phyloP scores from a whole-genome alignment of 2,329 filamentous ascomycete species.

The Exophiala lecanii-corni region DNA sequence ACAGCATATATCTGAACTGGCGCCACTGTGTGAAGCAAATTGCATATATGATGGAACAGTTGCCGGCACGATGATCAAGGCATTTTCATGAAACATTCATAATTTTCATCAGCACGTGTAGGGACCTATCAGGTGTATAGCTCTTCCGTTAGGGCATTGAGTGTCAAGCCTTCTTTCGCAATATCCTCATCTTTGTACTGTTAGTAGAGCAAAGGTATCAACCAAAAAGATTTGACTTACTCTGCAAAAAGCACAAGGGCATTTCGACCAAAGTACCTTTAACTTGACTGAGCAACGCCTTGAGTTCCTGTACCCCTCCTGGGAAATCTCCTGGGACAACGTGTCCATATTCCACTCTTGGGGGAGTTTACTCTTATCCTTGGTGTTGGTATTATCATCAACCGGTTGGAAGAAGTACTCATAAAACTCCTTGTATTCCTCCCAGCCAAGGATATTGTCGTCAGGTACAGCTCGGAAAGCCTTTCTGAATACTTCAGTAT shows the following conservation, averaged over 20 bases:
- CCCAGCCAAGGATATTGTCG: constrained; percentile 56
- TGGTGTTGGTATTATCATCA: constrained; percentile 40
- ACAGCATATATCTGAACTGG: too few species aligned
- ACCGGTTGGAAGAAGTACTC: constrained; percentile 54
- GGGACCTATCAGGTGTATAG: constrained; percentile 68
- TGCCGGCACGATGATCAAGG: too few species aligned
- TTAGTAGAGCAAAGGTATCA: too few species aligned
- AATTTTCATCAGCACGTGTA: too few species aligned
- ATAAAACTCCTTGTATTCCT: constrained; percentile 60
- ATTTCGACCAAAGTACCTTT: constrained; percentile 78
- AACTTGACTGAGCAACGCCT: constrained; percentile 62
- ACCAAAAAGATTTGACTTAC: constrained; percentile 22
- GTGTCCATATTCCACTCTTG: constrained; percentile 76
- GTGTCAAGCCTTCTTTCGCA: constrained; percentile 70
- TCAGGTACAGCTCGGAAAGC: constrained; percentile 61
- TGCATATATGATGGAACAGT: too few species aligned
- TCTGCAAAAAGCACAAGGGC: constrained; percentile 72
- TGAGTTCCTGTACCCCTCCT: constrained; percentile 65
- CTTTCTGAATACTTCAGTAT: constrained; percentile 57
- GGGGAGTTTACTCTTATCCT: constrained; percentile 40
- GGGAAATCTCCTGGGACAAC: constrained; percentile 74
- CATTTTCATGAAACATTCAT: too few species aligned
- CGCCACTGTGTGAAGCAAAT: too few species aligned
- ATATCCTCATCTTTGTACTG: constrained; percentile 78
- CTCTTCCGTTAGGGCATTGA: constrained; percentile 68